A percentile compares a stretch with the other conserved stretches of the same genome.
Conservation (phyloP, 345 rosid species). For the Chamaenerion angustifolium region DNA sequence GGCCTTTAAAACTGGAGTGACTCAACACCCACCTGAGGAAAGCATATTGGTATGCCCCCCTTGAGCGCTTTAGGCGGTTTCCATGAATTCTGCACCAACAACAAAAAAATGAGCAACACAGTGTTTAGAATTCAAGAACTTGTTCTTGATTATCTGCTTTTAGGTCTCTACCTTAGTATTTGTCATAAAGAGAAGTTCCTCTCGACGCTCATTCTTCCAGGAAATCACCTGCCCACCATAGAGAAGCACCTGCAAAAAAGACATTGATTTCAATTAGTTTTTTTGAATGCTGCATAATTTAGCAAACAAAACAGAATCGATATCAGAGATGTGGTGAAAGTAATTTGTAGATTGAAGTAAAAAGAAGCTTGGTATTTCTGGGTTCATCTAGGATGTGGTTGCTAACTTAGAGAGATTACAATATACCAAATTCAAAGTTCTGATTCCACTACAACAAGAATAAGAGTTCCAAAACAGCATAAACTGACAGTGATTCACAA, state of each 20-base stretch:
- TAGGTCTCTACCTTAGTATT: conserved; percentile 54
- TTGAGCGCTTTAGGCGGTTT: conserved; percentile 63
- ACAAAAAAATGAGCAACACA: background rate
- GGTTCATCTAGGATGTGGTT: too few relatives aligned
- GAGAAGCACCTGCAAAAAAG: conserved; percentile 62
- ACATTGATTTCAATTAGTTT: background rate
- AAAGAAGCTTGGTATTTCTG: background rate
- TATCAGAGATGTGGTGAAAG: background rate
- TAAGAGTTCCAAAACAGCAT: too few relatives aligned
- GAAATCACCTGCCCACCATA: conserved; percentile 88
- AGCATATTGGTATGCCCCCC: conserved; percentile 84
- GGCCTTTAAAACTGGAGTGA: conserved; percentile 4
- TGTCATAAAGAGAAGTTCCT: conserved; percentile 64
- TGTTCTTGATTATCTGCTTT: background rate
- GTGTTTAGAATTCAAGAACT: background rate
- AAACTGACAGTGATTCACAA: too few relatives aligned
- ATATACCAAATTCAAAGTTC: too few relatives aligned
- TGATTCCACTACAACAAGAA: too few relatives aligned
- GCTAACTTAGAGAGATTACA: too few relatives aligned
- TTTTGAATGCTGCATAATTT: background rate
- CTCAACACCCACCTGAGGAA: conserved; percentile 57
- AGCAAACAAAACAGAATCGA: background rate
- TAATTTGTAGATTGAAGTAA: background rate
- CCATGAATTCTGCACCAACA: conserved; percentile 39
- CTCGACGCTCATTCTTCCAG: conserved; percentile 84